Base-by-base conservation (phyloP, 495 filamentous ascomycete genomes). In the Penicillium robsamsonii region DNA sequence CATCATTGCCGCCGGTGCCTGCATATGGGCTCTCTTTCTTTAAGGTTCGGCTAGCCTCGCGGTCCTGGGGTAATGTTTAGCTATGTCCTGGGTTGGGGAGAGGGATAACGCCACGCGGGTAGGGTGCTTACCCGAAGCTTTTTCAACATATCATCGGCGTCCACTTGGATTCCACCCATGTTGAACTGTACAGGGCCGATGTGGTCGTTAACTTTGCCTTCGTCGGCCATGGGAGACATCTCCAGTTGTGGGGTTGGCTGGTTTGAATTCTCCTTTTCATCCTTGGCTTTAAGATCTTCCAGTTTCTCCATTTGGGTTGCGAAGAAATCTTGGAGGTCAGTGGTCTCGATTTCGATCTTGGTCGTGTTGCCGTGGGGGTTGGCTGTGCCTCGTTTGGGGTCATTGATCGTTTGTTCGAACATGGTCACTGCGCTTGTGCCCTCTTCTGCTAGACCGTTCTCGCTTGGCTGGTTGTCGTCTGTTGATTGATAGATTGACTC, bases 111-210 rank as follows among this genome's bases (percentile, higher is more conserved):
- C 12, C 43, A 27, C 31, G n/a, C 6, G 12, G 25, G n/a, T 50
- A 22, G 2, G 18, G 18, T 30, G 65, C 75, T 61, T 74, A 94
- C 91, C 82, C 90, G 91, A 44, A 96, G 78, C 66, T 89, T 84
- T 67, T 92, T 88, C 47, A 96, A 71, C 88, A 96, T 94, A 59
- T 96, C 94, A 64, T 97, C 93, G 9, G 92, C 92, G 73, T 97
- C 91, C 9, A 97, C 91, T 66, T 97, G 92, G 53, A 97, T 96
- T 53, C 93, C 93, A 20, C 92, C 93, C 81, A 96, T 91, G 65
- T 97, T 97, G 71, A 96, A 96, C 62, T 97, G 92, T 56, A 96
- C 91, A 3, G 92, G 92, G 0, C 93, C 93, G 57, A 96, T 96
- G 59, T 96, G 91, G 65, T 96, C 91, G 62, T 85, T 87, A 45